Evolutionary conservation across 2,329 filamentous ascomycete genomes (phyloP).

Genomic region (Apiospora sp.): DNA sequence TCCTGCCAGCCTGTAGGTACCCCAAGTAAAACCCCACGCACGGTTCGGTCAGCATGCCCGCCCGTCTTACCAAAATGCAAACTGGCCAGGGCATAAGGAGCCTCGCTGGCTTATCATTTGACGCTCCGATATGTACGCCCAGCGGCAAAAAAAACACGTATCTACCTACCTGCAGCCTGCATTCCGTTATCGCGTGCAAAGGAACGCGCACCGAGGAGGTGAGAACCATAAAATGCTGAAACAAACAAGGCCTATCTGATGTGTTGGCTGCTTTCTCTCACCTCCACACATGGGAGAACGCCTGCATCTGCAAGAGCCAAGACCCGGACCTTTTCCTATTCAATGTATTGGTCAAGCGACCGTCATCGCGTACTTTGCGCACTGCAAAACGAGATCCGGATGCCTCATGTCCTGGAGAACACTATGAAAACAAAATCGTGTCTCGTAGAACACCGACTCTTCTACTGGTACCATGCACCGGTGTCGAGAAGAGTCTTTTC

Average conservation of each 20-base stretch:
- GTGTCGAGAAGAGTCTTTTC: not conserved
- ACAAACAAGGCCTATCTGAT: conserved; percentile 24
- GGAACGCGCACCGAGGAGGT: conserved; percentile 18
- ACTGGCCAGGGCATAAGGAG: conserved; percentile 11
- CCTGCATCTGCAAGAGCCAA: conserved; percentile 22
- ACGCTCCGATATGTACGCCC: conserved; percentile 11
- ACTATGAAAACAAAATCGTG: not conserved
- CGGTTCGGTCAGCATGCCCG: conserved; percentile 20
- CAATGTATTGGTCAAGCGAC: conserved; percentile 18
- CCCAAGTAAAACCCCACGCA: conserved; percentile 23
- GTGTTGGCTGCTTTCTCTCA: conserved; percentile 17
- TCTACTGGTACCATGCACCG: not conserved
- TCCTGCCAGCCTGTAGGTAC: conserved; percentile 11
- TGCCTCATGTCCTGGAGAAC: not conserved
- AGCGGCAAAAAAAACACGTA: conserved; percentile 20
- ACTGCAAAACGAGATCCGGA: not conserved
- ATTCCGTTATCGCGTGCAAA: conserved; percentile 15
- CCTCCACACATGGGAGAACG: conserved; percentile 17
- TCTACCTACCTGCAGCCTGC: conserved; percentile 17
- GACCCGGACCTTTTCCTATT: not conserved
- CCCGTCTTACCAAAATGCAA: conserved; percentile 18
- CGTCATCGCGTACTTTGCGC: not conserved
- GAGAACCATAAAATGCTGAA: conserved; percentile 26
- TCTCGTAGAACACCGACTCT: not conserved
- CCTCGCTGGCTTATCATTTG: conserved; percentile 16